Evolutionary conservation across 2,329 filamentous ascomycete species (phyloP), one percentile per base, ranked within the genome.

Genomic region (Zymoseptoria brevis): DNA sequence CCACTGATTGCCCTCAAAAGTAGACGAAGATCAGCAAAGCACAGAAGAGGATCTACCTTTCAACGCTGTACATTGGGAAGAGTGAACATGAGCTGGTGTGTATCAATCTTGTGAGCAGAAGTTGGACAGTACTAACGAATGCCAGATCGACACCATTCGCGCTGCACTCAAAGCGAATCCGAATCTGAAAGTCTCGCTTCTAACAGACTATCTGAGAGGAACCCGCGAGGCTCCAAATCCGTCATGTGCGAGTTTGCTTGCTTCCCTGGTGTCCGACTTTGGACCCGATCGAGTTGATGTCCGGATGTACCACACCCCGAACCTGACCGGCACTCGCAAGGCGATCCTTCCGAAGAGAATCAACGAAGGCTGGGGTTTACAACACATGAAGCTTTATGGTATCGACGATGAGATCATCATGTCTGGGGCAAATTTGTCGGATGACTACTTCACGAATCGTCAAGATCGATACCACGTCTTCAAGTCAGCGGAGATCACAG

Each of bases 351-450:
- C 94, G 0, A 89, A 85, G 71, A 83, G 94, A 19, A 93, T 99
- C 72, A 99, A 99, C 67, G 94, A 99, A 76, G 94, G 94, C 19
- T 99, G 94, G 94, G 94, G 94, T 1, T 76, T 99, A 62, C 94
- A 99, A 72, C 94, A 99, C 72, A 99, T 99, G 93, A 99, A 99
- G 80, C 80, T 99, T 0, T 99, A 99, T 68, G 94, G 94, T 0
- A 79, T 96, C 21, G 94, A 99, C 68, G 91, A 99, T 69, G 91
- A 96, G 73, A 88, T 99, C 59, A 93, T 99, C 64, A 84, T 99
- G 68, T 96, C 92, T 7, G 92, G 91, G 84, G 94, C 94, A 16
- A 99, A 99, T 67, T 77, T 99, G 6, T 96, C 90, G 0, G 84
- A 82, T 50, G 93, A 99, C 71, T 99, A 99, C 75, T 99, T 99